Evolutionary conservation across 768 basidiomycete genomes (phyloP), one percentile per base, ranked within the genome.

Genomic region (Lactarius evosmus): DNA sequence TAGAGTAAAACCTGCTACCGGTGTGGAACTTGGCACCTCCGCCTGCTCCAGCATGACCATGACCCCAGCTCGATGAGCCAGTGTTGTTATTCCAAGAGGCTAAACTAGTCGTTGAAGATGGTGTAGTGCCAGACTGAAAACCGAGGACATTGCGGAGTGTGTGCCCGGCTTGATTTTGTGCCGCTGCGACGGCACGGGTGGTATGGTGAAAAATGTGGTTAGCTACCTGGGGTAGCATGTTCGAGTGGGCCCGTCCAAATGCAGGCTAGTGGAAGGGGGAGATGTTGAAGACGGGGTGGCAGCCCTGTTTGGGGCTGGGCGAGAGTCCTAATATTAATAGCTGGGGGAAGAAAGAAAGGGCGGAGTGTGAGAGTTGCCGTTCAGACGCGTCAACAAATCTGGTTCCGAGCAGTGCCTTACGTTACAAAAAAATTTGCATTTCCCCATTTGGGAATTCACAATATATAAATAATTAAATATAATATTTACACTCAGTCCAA

Each of bases 161-260:
- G 65, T 86, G 80, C 5, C 81, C 76, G 5, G 80, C 80, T 73
- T 89, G 89, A 66, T 86, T 85, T 69, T 92, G 89, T 61, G 88
- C 86, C 54, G 86, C 83, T 0, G 87, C 84, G 53, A 86, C 91
- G 17, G 87, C 89, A 70, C 91, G 86, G 16, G 86, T 82, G 0
- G 88, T 89, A 67, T 86, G 85, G 65, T 91, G 84, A 36, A 93
- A 76, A 58, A 93, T 79, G 56, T 87, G 85, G n/a, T 85, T 87
- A 33, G 89, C 86, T 76, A 89, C 86, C 75, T 91, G 91, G 56
- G 91, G 91, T 71, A 94, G 78, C 91, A 93, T 93, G 36, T 22
- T 67, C 34, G 34, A 41, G 36, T 56, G 51, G 55, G 59, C 55
- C 51, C 51, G 5, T 9, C 60, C 61, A 63, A 65, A 44, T 22